A percentile compares a stretch with the other conserved stretches of the same genome.
These are phyloP conservation scores for Leishmania guyanensis DNA, from an alignment of 208 protist species.

Conservation along the genomic window DNA sequence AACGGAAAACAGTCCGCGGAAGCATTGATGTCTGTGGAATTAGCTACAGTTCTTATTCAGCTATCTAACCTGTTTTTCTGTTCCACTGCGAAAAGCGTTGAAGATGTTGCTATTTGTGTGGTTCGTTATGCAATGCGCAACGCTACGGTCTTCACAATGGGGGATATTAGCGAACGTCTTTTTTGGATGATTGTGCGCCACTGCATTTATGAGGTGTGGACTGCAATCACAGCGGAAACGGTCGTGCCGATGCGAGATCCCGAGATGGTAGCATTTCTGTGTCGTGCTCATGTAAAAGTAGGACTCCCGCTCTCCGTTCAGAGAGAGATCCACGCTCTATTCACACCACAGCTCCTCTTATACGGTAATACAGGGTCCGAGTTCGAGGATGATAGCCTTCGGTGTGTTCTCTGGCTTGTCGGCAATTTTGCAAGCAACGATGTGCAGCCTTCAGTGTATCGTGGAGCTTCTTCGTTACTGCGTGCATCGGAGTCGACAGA, in stretches of 20 bases:
- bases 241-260: conserved; percentile 16
- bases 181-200: conserved; percentile 26
- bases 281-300: conserved; percentile 16
- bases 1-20: no score
- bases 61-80: conserved; percentile 29
- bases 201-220: conserved; percentile 23
- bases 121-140: conserved; percentile 19
- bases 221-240: conserved; percentile 6
- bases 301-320: conserved; percentile 16
- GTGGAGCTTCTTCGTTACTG: not conserved
- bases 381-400: conserved; percentile 11
- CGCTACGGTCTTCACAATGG: conserved; percentile 4
- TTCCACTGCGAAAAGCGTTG: conserved; percentile 5
- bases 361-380: not conserved
- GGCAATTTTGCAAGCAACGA: conserved; percentile 1
- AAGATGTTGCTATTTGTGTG: conserved; percentile 9
- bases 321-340: conserved; percentile 8
- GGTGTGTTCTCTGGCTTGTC: conserved; percentile 21
- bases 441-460: not conserved
- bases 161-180: not conserved
- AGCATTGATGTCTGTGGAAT: not conserved
- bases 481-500: not conserved
- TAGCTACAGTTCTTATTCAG: conserved; percentile 14
- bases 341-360: conserved; percentile 7
- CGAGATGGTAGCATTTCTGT: conserved; percentile 22